phyloP scores from a whole-genome alignment of 2,329 filamentous ascomycete genomes.

The Cryoendolithus antarcticus region DNA sequence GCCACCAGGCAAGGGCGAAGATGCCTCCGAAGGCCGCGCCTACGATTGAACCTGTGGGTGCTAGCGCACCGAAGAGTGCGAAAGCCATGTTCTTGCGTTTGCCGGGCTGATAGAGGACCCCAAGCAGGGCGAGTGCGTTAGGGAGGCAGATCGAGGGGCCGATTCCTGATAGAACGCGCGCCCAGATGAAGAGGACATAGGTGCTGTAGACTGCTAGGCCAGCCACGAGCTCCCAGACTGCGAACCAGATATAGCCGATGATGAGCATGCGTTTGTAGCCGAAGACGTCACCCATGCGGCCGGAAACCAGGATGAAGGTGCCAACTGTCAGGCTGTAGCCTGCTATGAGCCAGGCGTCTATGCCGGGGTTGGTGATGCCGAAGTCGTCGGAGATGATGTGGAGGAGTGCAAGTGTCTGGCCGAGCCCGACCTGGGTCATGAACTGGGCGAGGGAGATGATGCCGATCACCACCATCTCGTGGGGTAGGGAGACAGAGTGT shows the following conservation, averaged over 20 bases:
- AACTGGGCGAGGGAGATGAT: slow-evolving; percentile 18
- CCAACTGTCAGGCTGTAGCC: slow-evolving; percentile 32
- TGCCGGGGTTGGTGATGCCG: slow-evolving; percentile 27
- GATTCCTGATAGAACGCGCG: slow-evolving; percentile 29
- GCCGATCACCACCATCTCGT: slow-evolving; percentile 15
- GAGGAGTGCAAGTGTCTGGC: slow-evolving; percentile 26
- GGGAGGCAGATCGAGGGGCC: slow-evolving; percentile 26
- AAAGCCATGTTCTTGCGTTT: slow-evolving; percentile 28
- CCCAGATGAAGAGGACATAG: slow-evolving; percentile 27
- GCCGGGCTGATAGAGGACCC: slow-evolving; percentile 22
- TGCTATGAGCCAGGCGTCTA: slow-evolving; percentile 33
- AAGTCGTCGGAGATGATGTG: slow-evolving; percentile 35
- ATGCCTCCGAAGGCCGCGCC: slow-evolving; percentile 23
- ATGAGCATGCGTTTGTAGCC: slow-evolving; percentile 31
- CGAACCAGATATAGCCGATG: slow-evolving; percentile 29
- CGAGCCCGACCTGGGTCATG: slow-evolving; percentile 16
- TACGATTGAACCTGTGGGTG: slow-evolving; percentile 24
- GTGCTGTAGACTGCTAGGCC: slow-evolving; percentile 27
- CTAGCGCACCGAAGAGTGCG: slow-evolving; percentile 25
- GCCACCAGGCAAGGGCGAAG: slow-evolving; percentile 25
- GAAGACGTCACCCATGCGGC: slow-evolving; percentile 32
- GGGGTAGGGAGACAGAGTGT: slow-evolving; percentile 15
- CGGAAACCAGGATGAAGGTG: slow-evolving; percentile 33
- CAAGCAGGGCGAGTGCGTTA: slow-evolving; percentile 27
- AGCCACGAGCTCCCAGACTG: slow-evolving; percentile 28